Base-by-base conservation (phyloP, 1,139 yeast genomes). In the Spathaspora sp. region DNA sequence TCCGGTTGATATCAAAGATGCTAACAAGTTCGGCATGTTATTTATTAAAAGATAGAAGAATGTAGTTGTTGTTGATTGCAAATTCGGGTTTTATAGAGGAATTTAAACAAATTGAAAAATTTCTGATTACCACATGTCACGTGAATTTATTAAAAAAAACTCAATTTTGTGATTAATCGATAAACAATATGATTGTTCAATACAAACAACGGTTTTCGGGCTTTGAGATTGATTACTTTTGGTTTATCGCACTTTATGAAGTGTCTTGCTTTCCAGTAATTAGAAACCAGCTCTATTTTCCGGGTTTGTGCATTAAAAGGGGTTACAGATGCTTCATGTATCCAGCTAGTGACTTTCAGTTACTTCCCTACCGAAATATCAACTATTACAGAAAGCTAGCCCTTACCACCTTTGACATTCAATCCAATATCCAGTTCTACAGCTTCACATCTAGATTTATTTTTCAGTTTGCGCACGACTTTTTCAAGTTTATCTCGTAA, bases 1-100 rank as follows among this genome's bases (percentile, higher is more conserved):
- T 18, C 70, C 81, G 7, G 59, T 51, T 45, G 86, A 72, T 48
- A 76, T 66, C 44, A 76, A 64, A 2, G 87, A 78, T 2, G 83
- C 70, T 40, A 84, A 62, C 38, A 84, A 59, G 38, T 58, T 66
- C 25, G 68, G 56, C 69, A 66, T 67, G 8, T 7, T 24, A 17
- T 4, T 36, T 17, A 20, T 13, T 38, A n/a, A 20, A 11, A 24
- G 13, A 16, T 9, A 2, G 15, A 9, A 27, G n/a, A 17, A n/a
- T 15, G 23, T n/a, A 34, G 7, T 8, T 15, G 36, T n/a, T 9
- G 23, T 13, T 31, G 40, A 33, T 39, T 36, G 44, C 44, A 42
- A 39, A 39, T 31, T 29, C 13, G 4, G 4, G 18, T 15, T 20
- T 38, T 38, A 42, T 42, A 42, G 38, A 41, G 33, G 20, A 33